Conservation (phyloP, 1,284 basidiomycete species). For the Fomitopsis schrenkii region DNA sequence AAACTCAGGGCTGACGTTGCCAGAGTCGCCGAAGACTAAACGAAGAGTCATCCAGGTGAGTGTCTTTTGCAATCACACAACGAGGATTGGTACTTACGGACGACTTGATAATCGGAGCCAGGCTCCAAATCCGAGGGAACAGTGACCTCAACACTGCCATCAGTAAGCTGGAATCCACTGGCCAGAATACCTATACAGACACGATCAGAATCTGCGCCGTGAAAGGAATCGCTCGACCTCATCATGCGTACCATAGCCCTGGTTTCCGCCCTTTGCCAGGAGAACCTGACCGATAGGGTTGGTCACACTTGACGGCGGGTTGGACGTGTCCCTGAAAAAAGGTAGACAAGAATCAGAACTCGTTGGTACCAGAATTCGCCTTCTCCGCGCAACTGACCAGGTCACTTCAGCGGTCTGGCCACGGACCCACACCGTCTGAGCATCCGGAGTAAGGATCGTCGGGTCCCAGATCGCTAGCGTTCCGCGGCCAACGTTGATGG, state of each 20-base stretch:
- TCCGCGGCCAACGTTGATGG: slow-evolving; percentile 33
- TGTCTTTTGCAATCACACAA: background rate
- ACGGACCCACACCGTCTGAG: slow-evolving; percentile 36
- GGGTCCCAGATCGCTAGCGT: slow-evolving; percentile 37
- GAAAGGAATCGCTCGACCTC: background rate
- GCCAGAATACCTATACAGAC: slow-evolving; percentile 29
- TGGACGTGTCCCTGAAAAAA: slow-evolving; percentile 33
- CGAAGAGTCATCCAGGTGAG: background rate
- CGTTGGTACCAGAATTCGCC: too few species aligned
- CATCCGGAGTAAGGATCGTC: slow-evolving; percentile 32
- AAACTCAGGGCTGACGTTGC: slow-evolving; percentile 29
- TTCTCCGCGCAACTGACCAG: slow-evolving; percentile 31
- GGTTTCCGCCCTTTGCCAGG: slow-evolving; percentile 31
- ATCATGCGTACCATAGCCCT: slow-evolving; percentile 26
- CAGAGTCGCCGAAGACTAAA: slow-evolving; percentile 34
- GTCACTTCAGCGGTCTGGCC: slow-evolving; percentile 39
- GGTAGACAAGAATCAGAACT: background rate
- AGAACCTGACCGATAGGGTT: slow-evolving; percentile 39
- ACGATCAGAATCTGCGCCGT: background rate
- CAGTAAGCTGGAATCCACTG: slow-evolving; percentile 35
- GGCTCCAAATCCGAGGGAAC: slow-evolving; percentile 19
- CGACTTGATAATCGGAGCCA: slow-evolving; percentile 24
- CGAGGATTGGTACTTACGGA: slow-evolving; percentile 19
- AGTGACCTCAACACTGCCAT: slow-evolving; percentile 32
- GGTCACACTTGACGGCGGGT: slow-evolving; percentile 40